Conservation (phyloP, 306 rosid species). For the Senna siamea region DNA sequence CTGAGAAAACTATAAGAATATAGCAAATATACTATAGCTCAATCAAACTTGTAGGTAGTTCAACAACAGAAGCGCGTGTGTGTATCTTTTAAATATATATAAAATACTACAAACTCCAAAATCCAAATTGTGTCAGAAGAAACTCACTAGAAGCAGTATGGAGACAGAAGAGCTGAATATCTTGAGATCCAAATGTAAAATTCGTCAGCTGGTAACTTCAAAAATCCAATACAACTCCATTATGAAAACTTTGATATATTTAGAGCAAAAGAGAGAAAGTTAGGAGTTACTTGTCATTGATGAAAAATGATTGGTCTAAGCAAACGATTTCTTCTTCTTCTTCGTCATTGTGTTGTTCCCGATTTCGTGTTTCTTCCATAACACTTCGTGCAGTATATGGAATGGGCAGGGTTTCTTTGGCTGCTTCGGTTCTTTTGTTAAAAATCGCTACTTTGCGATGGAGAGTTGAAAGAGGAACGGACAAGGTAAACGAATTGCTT, state of each 20-base stretch:
- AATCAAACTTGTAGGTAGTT: neutral
- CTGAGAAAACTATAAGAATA: neutral
- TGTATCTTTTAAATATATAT: neutral
- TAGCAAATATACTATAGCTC: neutral
- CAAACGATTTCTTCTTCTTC: constrained; percentile 75
- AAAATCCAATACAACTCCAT: constrained; percentile 13
- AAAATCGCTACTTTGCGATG: neutral
- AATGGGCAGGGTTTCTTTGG: neutral
- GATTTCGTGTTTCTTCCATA: constrained; percentile 37
- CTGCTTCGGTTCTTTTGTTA: neutral
- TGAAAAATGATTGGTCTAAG: constrained; percentile 74
- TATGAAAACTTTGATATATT: neutral
- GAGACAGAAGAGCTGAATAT: constrained; percentile 71
- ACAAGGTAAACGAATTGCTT: neutral
- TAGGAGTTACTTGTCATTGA: constrained; percentile 65
- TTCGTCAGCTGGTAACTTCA: constrained; percentile 80
- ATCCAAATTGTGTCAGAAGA: neutral
- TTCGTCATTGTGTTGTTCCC: constrained; percentile 23
- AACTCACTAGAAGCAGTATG: constrained; percentile 90
- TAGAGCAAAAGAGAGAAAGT: constrained; percentile 7
- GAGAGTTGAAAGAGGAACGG: neutral
- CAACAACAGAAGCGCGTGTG: neutral
- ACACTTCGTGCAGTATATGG: neutral
- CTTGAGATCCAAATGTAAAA: constrained; percentile 83
- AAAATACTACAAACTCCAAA: neutral